These are phyloP conservation scores for Panicum virgatum DNA, from an alignment of 202 grass and related monocot genomes.

Conservation along the genomic window DNA sequence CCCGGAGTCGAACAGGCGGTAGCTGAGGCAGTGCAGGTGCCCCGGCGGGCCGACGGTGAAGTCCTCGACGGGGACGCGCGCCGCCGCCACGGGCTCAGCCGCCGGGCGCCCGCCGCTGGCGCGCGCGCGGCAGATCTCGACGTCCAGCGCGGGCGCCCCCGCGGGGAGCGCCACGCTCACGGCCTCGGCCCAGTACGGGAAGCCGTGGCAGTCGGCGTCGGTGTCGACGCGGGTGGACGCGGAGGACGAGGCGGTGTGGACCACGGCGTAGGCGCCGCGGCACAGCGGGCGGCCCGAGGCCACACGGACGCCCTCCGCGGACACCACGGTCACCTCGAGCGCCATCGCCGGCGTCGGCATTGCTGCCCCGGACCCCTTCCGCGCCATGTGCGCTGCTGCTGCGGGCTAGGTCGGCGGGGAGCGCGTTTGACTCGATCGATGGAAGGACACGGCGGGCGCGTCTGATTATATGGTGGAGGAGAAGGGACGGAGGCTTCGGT, in stretches of 20 bases:
- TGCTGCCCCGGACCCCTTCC: background rate
- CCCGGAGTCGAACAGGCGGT: slow-evolving; percentile 40
- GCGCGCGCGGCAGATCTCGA: slow-evolving; percentile 36
- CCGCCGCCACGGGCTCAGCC: slow-evolving; percentile 34
- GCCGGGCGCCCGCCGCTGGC: background rate
- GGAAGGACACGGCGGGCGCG: background rate
- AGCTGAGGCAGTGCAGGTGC: slow-evolving; percentile 77
- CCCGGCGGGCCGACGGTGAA: slow-evolving; percentile 52
- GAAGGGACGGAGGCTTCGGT: background rate
- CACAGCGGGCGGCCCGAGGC: slow-evolving; percentile 11
- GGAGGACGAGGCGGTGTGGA: background rate
- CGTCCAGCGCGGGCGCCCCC: background rate
- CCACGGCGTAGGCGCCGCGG: slow-evolving; percentile 22
- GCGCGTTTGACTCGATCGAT: background rate
- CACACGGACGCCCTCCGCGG: slow-evolving; percentile 47
- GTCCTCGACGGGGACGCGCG: slow-evolving; percentile 51
- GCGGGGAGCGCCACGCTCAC: slow-evolving; percentile 31
- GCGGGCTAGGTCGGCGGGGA: background rate
- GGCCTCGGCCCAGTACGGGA: slow-evolving; percentile 55
- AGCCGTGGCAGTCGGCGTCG: slow-evolving; percentile 44
- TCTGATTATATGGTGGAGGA: background rate
- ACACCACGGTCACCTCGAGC: slow-evolving; percentile 63
- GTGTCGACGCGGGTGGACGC: slow-evolving; percentile 26
- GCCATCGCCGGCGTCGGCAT: background rate
- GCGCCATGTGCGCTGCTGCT: background rate